phyloP scores from a whole-genome alignment of 345 rosid species.

The Ailanthus altissimus region DNA sequence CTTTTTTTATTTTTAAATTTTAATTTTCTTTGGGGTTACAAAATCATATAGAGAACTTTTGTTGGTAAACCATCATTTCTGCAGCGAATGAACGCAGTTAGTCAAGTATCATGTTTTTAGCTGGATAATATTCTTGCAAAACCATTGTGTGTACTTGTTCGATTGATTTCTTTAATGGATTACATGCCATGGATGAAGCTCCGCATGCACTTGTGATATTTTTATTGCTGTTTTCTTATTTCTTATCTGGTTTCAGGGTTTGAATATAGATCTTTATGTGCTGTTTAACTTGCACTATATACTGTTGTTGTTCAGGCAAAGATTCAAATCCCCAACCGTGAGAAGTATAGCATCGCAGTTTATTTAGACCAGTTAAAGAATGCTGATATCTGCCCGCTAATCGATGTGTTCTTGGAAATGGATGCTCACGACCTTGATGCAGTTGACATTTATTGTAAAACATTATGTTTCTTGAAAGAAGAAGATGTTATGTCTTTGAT shows the following conservation, averaged over 20 bases:
- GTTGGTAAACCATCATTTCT: no score
- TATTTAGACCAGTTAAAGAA: conserved; percentile 38
- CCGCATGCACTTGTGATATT: not conserved
- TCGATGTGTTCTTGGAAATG: conserved; percentile 34
- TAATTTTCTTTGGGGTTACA: no score
- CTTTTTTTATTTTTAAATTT: no score
- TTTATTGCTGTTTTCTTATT: not conserved
- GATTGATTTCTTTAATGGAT: not conserved
- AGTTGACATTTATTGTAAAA: conserved; percentile 36
- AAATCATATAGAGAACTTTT: no score
- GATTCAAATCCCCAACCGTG: conserved; percentile 26
- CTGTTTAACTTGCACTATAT: not conserved
- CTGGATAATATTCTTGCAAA: not conserved
- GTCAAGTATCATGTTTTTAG: not conserved
- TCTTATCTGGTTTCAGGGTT: no score
- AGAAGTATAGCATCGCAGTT: conserved; percentile 36
- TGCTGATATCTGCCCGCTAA: conserved; percentile 39
- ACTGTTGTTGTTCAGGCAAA: conserved; percentile 37
- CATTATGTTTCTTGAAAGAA: conserved; percentile 33
- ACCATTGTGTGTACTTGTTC: not conserved
- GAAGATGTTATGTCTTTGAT: conserved; percentile 39
- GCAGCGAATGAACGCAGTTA: no score
- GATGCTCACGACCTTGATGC: conserved; percentile 38
- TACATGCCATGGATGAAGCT: not conserved
- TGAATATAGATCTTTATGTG: not conserved